Percentiles rank a stretch among this genome's conserved stretches.
These are phyloP conservation scores for Allium cepa DNA, from an alignment of 106 monocot species.

Conservation along the genomic window DNA sequence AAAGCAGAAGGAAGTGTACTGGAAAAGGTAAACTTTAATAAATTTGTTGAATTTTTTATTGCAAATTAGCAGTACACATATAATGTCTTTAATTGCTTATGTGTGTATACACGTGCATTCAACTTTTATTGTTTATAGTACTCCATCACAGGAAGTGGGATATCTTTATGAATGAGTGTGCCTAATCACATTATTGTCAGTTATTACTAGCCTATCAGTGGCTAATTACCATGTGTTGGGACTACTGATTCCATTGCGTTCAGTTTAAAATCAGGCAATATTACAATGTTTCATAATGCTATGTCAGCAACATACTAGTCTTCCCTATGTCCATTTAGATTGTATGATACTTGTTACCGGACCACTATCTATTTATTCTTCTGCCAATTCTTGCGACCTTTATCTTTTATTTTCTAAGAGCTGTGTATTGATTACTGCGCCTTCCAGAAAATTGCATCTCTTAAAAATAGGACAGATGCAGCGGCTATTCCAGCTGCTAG, in stretches of 20 bases:
- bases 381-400: too few relatives aligned
- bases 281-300: neutral
- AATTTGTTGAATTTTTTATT: neutral
- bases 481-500: conserved; percentile 74
- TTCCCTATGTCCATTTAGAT: neutral
- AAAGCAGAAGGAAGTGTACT: conserved; percentile 48
- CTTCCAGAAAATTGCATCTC: conserved; percentile 65
- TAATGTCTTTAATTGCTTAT: neutral
- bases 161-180: neutral
- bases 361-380: neutral
- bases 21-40: conserved; percentile 58
- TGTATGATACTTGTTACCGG: neutral
- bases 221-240: too few relatives aligned
- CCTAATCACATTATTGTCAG: neutral
- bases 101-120: neutral
- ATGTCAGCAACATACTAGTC: neutral
- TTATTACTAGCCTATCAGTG: neutral
- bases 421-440: neutral
- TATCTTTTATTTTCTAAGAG: neutral
- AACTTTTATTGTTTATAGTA: neutral
- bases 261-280: neutral
- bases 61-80: neutral
- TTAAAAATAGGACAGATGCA: conserved; percentile 66
- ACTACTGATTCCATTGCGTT: neutral
- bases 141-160: neutral